phyloP scores from a whole-genome alignment of 2,329 filamentous ascomycete species.

The Metarhizium humberi region DNA sequence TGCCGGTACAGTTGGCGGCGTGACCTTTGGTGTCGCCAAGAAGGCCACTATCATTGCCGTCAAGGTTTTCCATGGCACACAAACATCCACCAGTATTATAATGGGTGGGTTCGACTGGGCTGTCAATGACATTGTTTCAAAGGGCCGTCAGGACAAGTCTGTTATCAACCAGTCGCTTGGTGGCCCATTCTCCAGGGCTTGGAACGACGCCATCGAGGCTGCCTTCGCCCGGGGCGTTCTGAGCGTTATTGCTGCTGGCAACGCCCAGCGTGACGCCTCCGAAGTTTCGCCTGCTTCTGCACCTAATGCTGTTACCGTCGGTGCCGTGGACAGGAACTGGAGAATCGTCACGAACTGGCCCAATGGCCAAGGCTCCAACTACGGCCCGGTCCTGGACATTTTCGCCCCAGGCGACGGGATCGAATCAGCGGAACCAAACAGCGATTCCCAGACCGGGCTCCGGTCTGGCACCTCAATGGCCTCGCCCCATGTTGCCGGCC shows the following conservation, averaged over 20 bases:
- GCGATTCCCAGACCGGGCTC: slow-evolving; percentile 28
- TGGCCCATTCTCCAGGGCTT: slow-evolving; percentile 17
- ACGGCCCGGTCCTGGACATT: slow-evolving; percentile 36
- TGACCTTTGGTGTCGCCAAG: slow-evolving; percentile 37
- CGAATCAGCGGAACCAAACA: slow-evolving; percentile 35
- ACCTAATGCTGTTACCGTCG: slow-evolving; percentile 42
- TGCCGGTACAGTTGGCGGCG: slow-evolving; percentile 34
- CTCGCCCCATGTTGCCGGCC: slow-evolving; percentile 48
- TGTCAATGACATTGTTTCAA: slow-evolving; percentile 29
- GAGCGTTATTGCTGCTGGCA: slow-evolving; percentile 46
- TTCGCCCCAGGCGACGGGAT: slow-evolving; percentile 40
- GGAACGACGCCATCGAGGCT: slow-evolving; percentile 44
- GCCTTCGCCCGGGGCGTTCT: slow-evolving; percentile 38
- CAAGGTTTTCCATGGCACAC: slow-evolving; percentile 30
- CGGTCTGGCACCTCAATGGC: slow-evolving; percentile 56
- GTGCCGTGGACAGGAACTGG: slow-evolving; percentile 32
- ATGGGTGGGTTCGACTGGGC: slow-evolving; percentile 28
- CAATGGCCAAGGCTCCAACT: slow-evolving; percentile 37
- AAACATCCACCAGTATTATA: slow-evolving; percentile 10
- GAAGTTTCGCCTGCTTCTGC: slow-evolving; percentile 36
- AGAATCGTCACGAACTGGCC: neutral
- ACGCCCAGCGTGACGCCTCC: slow-evolving; percentile 15
- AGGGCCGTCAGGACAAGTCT: slow-evolving; percentile 27
- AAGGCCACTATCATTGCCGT: slow-evolving; percentile 30
- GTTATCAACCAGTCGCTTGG: slow-evolving; percentile 49